Conservation (phyloP, 768 basidiomycete species). For the Candolleomyces efflorescens region DNA sequence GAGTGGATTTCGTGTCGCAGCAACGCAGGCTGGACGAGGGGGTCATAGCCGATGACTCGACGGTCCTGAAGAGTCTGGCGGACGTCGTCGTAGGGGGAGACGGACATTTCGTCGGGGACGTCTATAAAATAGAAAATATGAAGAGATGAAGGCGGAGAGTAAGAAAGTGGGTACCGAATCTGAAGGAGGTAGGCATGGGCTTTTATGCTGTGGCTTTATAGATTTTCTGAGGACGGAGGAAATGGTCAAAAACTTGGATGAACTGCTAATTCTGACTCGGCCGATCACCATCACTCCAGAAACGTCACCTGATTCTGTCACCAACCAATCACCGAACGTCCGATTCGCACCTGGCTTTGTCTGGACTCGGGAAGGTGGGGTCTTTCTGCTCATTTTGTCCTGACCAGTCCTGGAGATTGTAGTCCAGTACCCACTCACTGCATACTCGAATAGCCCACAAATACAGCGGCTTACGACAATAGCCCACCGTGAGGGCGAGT, state of each 20-base stretch:
- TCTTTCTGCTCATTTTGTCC: too few relatives aligned
- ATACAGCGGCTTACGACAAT: too few relatives aligned
- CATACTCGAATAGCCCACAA: too few relatives aligned
- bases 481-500: too few relatives aligned
- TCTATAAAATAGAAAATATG: slow-evolving; percentile 28
- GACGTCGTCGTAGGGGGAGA: slow-evolving; percentile 59
- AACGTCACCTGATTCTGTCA: neutral
- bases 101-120: slow-evolving; percentile 45
- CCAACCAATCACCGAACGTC: neutral
- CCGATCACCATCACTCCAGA: neutral
- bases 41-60: slow-evolving; percentile 86
- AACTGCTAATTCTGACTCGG: slow-evolving; percentile 3
- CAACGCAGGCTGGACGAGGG: slow-evolving; percentile 90
- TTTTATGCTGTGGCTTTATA: slow-evolving; percentile 20
- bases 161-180: slow-evolving; percentile 19
- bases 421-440: too few relatives aligned
- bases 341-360: too few relatives aligned
- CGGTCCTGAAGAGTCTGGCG: slow-evolving; percentile 77
- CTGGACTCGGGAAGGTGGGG: too few relatives aligned
- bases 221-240: neutral
- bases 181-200: slow-evolving; percentile 23
- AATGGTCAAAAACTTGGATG: neutral
- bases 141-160: slow-evolving; percentile 21
- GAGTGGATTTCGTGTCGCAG: slow-evolving; percentile 84
- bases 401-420: too few relatives aligned